A percentile compares a stretch with the other conserved stretches of the same genome.
Evolutionary conservation across 1,139 yeast species (phyloP).

Genomic region (Pneumocystis carinii): DNA sequence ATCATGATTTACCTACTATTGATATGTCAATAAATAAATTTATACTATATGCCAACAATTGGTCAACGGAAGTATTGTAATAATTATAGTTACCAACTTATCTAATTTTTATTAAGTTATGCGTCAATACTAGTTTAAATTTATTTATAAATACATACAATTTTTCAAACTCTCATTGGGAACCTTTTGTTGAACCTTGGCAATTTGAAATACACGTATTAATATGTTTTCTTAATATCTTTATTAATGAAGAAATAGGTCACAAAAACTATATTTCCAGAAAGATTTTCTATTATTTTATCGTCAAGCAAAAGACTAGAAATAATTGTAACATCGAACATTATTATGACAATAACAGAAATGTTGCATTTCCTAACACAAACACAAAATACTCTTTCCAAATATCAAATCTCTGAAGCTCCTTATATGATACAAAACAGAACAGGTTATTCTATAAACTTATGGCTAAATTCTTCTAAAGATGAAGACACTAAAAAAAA

Average conservation of each 20-base stretch:
- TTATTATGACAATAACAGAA: slow-evolving; percentile 28
- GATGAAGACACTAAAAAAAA: slow-evolving; percentile 18
- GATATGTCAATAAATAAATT: slow-evolving; percentile 72
- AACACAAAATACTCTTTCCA: slow-evolving; percentile 33
- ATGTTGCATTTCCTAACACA: slow-evolving; percentile 57
- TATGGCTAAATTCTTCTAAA: slow-evolving; percentile 49
- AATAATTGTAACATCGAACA: slow-evolving; percentile 63
- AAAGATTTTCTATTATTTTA: slow-evolving; percentile 44
- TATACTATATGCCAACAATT: slow-evolving; percentile 54
- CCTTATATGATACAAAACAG: slow-evolving; percentile 74
- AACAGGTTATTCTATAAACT: slow-evolving; percentile 63
- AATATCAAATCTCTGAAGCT: slow-evolving; percentile 62
- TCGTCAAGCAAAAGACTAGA: slow-evolving; percentile 66
- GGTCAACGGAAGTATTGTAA: slow-evolving; percentile 58
- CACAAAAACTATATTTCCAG: slow-evolving; percentile 19
- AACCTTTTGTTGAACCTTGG: slow-evolving; percentile 84
- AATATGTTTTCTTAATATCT: slow-evolving; percentile 13
- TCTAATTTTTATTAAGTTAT: slow-evolving; percentile 25
- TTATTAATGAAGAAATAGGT: slow-evolving; percentile 10
- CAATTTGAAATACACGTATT: slow-evolving; percentile 58
- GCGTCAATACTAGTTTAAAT: slow-evolving; percentile 55
- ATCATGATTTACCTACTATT: slow-evolving; percentile 80
- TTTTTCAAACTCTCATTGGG: slow-evolving; percentile 91
- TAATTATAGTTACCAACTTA: neutral
- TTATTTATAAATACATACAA: slow-evolving; percentile 70